Conservation (phyloP, 495 filamentous ascomycete species). For the Peziza echinospora region DNA sequence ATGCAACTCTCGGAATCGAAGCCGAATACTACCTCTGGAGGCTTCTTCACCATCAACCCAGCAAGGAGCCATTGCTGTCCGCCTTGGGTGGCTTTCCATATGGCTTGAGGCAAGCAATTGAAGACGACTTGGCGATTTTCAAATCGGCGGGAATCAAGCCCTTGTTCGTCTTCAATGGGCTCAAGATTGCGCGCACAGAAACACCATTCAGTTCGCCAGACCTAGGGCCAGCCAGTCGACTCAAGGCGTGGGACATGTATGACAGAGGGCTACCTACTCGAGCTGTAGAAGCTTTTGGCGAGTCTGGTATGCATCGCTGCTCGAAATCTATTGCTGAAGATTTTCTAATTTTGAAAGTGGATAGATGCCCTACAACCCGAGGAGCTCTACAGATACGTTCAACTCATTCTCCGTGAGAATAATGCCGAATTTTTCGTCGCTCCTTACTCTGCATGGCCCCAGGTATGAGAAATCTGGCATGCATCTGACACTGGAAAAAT, state of each 20-base stretch:
- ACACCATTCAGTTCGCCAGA: slow-evolving; percentile 27
- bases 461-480: too few relatives aligned
- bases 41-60: slow-evolving; percentile 41
- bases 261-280: slow-evolving; percentile 53
- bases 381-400: slow-evolving; percentile 51
- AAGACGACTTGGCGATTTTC: slow-evolving; percentile 49
- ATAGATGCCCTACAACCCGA: slow-evolving; percentile 33
- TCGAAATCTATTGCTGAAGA: background rate
- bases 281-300: slow-evolving; percentile 63
- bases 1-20: slow-evolving; percentile 61
- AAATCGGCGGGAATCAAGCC: slow-evolving; percentile 39
- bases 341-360: background rate
- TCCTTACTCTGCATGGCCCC: slow-evolving; percentile 73
- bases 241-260: slow-evolving; percentile 64
- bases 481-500: too few relatives aligned
- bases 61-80: slow-evolving; percentile 65
- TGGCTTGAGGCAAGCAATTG: slow-evolving; percentile 44
- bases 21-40: slow-evolving; percentile 68
- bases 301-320: slow-evolving; percentile 37
- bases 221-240: slow-evolving; percentile 8
- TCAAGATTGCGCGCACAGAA: slow-evolving; percentile 41
- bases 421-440: slow-evolving; percentile 63
- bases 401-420: slow-evolving; percentile 45
- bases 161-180: slow-evolving; percentile 76
- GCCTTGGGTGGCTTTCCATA: slow-evolving; percentile 82